Base-by-base conservation (phyloP, 2,329 filamentous ascomycete species). In the Fusarium dimerum region DNA sequence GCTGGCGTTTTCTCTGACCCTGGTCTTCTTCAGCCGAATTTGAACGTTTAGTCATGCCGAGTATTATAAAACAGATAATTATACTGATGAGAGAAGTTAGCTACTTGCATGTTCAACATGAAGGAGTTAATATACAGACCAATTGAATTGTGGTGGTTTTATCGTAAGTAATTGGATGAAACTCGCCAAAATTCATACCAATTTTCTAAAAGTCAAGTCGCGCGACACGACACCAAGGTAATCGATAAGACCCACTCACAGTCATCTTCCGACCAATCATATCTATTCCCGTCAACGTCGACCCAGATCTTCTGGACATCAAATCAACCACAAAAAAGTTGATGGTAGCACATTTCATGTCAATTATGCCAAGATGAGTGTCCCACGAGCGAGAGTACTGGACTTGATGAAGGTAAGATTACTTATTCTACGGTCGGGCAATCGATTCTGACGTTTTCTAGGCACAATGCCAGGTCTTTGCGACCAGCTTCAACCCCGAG, bases 401-500 rank as follows among this genome's bases (percentile, higher is more conserved):
- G 88, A 91, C 69, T 82, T 96, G 58, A 83, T 93, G 78, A 92
- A 91, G 87, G 92, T 90, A 73, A 43, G 63, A 38, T 4, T 1
- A 3, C 30, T 56, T 38, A 43, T 5, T 8, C 15, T 20, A 16
- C 9, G 15, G 34, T 26, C 47, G 5, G 0, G 34, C 34, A 26
- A 3, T 26, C 43, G 32, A 41, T 48, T 40, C 66, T 74, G 42
- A 72, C 55, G 29, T 6, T 17, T 11, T 2, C 40, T 65, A 97
- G 92, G 83, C 84, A 68, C 92, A 92, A 87, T 96, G 91, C 81
- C 85, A 87, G 71, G 84, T 97, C 76, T 99, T 97, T 79, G 87
- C 87, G 67, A 90, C 89, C 46, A 92, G 87, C 48, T 97, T 86
- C 79, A 99, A 99, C 75, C 94, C 94, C 26, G 81, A 90, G 50